phyloP scores from a whole-genome alignment of 805 yeast genomes.

The Scheffersomyces stipitis region DNA sequence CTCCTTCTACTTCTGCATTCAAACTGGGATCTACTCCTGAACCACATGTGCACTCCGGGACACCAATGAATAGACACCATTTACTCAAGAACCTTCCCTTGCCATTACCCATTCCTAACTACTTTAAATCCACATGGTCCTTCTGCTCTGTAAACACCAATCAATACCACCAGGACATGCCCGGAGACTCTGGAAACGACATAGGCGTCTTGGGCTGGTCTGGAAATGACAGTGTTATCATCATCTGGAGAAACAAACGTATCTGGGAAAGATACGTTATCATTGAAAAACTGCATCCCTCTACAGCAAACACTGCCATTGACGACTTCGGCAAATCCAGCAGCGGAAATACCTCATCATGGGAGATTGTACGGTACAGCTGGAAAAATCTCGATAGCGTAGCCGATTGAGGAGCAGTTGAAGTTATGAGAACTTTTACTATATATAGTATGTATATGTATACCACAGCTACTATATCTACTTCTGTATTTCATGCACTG shows the following conservation, averaged over 20 bases:
- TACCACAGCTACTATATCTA: not conserved
- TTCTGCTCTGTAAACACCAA: conserved; percentile 69
- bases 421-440: not conserved
- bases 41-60: not conserved
- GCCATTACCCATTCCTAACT: conserved; percentile 58
- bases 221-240: conserved; percentile 67
- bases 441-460: not conserved
- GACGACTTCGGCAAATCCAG: conserved; percentile 3
- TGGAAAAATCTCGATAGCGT: conserved; percentile 61
- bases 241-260: conserved; percentile 71
- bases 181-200: conserved; percentile 15
- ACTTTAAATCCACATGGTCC: conserved; percentile 86
- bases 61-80: conserved; percentile 58
- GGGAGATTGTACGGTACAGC: conserved; percentile 66
- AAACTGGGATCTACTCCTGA: not conserved
- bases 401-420: conserved; percentile 12
- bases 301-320: not conserved
- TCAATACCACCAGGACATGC: conserved; percentile 29
- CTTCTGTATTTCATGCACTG: not conserved
- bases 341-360: conserved; percentile 27
- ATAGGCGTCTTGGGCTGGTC: conserved; percentile 64
- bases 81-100: conserved; percentile 60
- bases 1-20: not conserved
- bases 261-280: conserved; percentile 88
- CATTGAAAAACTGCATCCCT: conserved; percentile 40